These are phyloP conservation scores for Penicillium canariense DNA, from an alignment of 495 filamentous ascomycete genomes.

Conservation along the genomic window DNA sequence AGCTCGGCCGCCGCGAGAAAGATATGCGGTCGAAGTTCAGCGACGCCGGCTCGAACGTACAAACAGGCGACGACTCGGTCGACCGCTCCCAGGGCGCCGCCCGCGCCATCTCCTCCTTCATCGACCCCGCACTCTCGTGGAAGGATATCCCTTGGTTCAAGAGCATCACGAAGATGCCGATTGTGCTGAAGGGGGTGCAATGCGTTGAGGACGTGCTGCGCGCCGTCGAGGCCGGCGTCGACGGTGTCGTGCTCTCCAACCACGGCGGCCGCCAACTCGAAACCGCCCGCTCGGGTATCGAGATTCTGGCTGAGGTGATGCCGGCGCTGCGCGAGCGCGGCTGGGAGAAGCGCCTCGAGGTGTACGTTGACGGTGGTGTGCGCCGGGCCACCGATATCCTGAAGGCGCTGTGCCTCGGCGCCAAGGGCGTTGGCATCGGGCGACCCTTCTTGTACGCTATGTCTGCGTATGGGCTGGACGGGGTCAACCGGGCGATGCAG, in stretches of 20 bases:
- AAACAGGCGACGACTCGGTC: conserved; percentile 61
- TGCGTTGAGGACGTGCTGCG: conserved; percentile 89
- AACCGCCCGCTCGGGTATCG: conserved; percentile 84
- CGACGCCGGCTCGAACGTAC: conserved; percentile 81
- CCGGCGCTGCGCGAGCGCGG: conserved; percentile 81
- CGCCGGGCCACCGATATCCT: conserved; percentile 91
- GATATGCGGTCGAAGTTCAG: conserved; percentile 92
- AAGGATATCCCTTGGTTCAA: conserved; percentile 94
- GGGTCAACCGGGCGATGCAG: conserved; percentile 90
- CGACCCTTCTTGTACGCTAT: conserved; percentile 95
- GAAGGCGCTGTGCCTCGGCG: conserved; percentile 92
- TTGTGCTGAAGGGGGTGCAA: conserved; percentile 95
- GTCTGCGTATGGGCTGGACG: conserved; percentile 83
- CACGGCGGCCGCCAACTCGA: conserved; percentile 98
- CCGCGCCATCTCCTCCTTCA: conserved; percentile 89
- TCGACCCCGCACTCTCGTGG: conserved; percentile 89
- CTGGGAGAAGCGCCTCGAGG: conserved; percentile 79
- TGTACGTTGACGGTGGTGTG: conserved; percentile 89
- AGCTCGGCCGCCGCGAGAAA: conserved; percentile 92
- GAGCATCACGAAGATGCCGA: conserved; percentile 91
- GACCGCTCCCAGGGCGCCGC: conserved; percentile 91
- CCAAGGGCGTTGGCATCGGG: conserved; percentile 90
- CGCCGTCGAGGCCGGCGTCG: conserved; percentile 78
- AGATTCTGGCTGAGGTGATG: conserved; percentile 95
- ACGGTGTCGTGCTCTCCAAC: conserved; percentile 94